These are phyloP conservation scores for Vaucheria bursata DNA, from an alignment of 352 stramenopile genomes.

Conservation along the genomic window DNA sequence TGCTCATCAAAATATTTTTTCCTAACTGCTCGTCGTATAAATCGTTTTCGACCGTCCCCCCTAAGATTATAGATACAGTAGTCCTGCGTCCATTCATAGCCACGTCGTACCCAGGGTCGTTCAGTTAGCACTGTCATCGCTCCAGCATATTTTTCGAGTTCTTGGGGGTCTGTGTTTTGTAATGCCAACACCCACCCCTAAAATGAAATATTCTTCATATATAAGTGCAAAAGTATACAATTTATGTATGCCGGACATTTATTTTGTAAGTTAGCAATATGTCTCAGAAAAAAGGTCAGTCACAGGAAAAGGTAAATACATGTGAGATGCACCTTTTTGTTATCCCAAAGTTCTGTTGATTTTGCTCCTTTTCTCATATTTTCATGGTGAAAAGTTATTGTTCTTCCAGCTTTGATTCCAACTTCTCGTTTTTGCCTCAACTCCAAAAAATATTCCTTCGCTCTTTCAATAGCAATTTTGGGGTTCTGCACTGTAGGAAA, in stretches of 20 bases:
- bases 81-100: not conserved
- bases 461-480: not conserved
- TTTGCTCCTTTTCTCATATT: not conserved
- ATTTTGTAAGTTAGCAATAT: no score
- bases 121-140: not conserved
- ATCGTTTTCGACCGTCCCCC: not conserved
- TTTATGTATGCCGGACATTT: no score
- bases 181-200: not conserved
- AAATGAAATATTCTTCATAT: no score
- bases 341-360: no score
- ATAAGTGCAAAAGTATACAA: no score
- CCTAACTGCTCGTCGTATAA: not conserved
- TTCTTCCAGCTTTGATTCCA: not conserved
- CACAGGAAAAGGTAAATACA: no score
- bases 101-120: not conserved
- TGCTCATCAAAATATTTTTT: not conserved
- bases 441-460: not conserved
- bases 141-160: not conserved
- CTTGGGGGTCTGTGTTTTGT: not conserved
- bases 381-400: constrained; percentile 1
- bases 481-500: not conserved
- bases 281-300: no score
- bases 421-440: not conserved
- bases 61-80: not conserved
- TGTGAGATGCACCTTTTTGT: no score